Percentiles rank a stretch among this genome's conserved stretches.
Conservation (phyloP, 495 filamentous ascomycete genomes). For the Neurospora sp. region DNA sequence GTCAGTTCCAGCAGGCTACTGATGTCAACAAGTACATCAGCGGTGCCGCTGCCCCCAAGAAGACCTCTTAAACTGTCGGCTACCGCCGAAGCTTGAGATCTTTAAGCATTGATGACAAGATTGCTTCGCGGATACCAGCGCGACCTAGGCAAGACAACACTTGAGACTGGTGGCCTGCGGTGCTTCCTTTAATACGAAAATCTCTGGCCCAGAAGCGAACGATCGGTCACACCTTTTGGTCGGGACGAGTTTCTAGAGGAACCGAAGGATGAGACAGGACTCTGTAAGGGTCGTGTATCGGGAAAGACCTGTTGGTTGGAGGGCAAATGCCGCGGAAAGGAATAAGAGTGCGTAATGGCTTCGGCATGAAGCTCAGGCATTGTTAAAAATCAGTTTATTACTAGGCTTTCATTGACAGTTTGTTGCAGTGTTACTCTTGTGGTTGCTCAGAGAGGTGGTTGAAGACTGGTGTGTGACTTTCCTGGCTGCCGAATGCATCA, state of each 20-base stretch:
- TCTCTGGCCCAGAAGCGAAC: neutral
- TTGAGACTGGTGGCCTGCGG: neutral
- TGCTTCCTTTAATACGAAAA: neutral
- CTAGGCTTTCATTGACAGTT: neutral
- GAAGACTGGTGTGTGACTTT: neutral
- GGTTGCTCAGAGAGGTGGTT: neutral
- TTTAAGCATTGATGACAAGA: constrained; percentile 2
- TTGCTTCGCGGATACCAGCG: constrained; percentile 2
- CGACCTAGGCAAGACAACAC: constrained; percentile 5
- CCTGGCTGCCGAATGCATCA: neutral
- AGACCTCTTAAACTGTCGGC: constrained; percentile 28
- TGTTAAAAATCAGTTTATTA: neutral
- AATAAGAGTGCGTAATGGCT: neutral
- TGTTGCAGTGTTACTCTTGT: neutral
- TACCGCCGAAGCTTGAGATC: neutral
- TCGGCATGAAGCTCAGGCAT: neutral
- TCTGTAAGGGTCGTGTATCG: neutral
- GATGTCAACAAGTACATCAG: constrained; percentile 62
- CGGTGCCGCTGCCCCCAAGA: constrained; percentile 44
- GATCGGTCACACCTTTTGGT: neutral
- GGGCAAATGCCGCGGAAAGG: neutral
- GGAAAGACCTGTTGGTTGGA: neutral
- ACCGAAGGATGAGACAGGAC: neutral
- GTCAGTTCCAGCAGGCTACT: constrained; percentile 68
- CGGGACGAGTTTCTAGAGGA: neutral